These are phyloP conservation scores for Pulveroboletus sp. DNA, from an alignment of 768 basidiomycete genomes.

Conservation along the genomic window DNA sequence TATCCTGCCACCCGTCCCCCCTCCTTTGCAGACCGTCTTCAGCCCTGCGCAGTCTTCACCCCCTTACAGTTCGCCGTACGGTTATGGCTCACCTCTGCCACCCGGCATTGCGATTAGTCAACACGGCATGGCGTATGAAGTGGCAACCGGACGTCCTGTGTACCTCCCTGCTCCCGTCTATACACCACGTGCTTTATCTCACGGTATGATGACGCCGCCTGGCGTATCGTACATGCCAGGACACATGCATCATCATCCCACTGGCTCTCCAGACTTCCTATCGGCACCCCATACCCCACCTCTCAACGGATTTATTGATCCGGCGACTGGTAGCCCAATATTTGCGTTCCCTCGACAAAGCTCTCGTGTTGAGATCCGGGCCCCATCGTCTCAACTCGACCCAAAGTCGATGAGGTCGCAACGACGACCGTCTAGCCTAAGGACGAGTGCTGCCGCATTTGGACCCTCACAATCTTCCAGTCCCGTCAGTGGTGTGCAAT, in stretches of 20 bases:
- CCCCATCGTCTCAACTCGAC: conserved; percentile 38
- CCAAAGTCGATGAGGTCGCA: conserved; percentile 19
- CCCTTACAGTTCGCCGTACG: conserved; percentile 64
- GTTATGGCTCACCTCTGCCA: conserved; percentile 51
- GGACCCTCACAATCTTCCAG: conserved; percentile 39
- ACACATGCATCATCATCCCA: conserved; percentile 58
- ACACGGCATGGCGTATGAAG: conserved; percentile 76
- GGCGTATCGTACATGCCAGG: conserved; percentile 51
- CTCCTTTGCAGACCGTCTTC: conserved; percentile 43
- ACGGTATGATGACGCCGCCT: conserved; percentile 47
- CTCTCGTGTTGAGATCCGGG: conserved; percentile 70
- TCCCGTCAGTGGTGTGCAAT: conserved; percentile 15
- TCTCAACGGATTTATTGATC: conserved; percentile 60
- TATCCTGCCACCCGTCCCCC: conserved; percentile 35
- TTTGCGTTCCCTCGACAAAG: conserved; percentile 71
- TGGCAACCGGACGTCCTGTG: conserved; percentile 77
- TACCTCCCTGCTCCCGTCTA: conserved; percentile 65
- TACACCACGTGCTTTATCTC: conserved; percentile 62
- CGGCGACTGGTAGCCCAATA: conserved; percentile 60
- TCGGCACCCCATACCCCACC: conserved; percentile 58
- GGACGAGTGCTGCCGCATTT: conserved; percentile 48
- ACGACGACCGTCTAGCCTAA: conserved; percentile 38
- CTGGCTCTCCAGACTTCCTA: conserved; percentile 60
- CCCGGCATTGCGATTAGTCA: conserved; percentile 70
- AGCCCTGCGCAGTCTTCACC: conserved; percentile 45